phyloP scores from a whole-genome alignment of 1,284 basidiomycete species.

The Papiliotrema nemorosa region DNA sequence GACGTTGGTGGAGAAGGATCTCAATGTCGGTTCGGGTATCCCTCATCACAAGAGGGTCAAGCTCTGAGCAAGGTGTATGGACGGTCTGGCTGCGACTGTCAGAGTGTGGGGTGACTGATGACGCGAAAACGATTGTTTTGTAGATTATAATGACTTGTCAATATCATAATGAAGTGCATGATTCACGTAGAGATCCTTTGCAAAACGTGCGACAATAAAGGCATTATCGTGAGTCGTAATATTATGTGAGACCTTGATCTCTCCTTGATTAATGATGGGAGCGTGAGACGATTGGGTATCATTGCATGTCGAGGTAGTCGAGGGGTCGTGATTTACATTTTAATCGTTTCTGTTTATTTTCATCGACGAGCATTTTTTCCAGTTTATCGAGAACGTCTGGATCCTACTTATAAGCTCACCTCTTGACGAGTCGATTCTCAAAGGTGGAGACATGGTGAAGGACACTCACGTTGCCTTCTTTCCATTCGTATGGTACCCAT shows the following conservation, averaged over 20 bases:
- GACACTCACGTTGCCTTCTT: slow-evolving; percentile 25
- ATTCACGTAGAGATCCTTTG: no score
- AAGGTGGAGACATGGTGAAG: background rate
- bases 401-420: slow-evolving; percentile 16
- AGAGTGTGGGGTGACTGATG: no score
- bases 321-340: slow-evolving; percentile 34
- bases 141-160: no score
- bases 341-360: slow-evolving; percentile 30
- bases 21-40: slow-evolving; percentile 2
- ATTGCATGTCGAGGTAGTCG: slow-evolving; percentile 36
- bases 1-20: slow-evolving; percentile 4
- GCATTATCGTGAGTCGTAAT: no score
- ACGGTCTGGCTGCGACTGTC: background rate
- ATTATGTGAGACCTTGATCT: no score
- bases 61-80: no score
- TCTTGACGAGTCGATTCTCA: background rate
- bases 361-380: slow-evolving; percentile 28
- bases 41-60: no score
- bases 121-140: no score
- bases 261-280: no score
- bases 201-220: no score
- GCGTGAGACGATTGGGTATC: background rate
- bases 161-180: no score
- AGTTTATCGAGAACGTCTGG: slow-evolving; percentile 27
- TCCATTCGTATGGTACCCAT: slow-evolving; percentile 45